phyloP scores from a whole-genome alignment of 106 monocot species.

The Alisma plantagoaquatica region DNA sequence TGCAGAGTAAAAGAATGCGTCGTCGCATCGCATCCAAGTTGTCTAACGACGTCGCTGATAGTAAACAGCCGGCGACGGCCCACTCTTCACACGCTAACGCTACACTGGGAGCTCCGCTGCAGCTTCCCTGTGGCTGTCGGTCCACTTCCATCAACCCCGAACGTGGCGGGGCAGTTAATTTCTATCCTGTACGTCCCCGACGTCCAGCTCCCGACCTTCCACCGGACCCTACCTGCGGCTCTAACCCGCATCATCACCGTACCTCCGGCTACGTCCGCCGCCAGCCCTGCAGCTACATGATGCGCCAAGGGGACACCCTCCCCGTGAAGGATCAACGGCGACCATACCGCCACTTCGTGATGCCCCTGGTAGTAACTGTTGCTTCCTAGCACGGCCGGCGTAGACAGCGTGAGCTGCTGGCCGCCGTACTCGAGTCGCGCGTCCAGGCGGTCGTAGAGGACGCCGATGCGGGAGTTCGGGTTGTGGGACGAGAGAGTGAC shows the following conservation, averaged over 20 bases:
- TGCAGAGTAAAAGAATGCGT: no score
- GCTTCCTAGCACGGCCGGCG: no score
- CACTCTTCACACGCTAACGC: no score
- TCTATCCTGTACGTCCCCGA: constrained; percentile 17
- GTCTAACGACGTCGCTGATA: no score
- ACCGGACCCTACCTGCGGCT: constrained; percentile 12
- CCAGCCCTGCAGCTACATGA: not conserved
- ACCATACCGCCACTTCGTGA: constrained; percentile 35
- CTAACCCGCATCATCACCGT: constrained; percentile 3
- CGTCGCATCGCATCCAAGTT: no score
- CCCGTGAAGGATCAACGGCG: constrained; percentile 30
- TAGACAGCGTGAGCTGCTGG: constrained; percentile 33
- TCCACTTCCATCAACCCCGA: no score
- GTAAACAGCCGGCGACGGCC: no score
- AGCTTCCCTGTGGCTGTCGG: not conserved
- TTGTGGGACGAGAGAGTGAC: constrained; percentile 48
- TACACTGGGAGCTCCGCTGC: no score
- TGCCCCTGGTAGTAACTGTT: constrained; percentile 37
- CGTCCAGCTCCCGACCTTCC: constrained; percentile 31
- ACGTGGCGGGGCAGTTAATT: constrained; percentile 27
- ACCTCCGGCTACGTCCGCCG: constrained; percentile 19
- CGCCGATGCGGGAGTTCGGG: constrained; percentile 51
- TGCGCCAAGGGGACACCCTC: constrained; percentile 22
- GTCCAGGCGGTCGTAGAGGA: constrained; percentile 52
- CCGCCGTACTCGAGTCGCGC: constrained; percentile 27